Conservation (phyloP, 139 green algal species). For the Closterium sp. region DNA sequence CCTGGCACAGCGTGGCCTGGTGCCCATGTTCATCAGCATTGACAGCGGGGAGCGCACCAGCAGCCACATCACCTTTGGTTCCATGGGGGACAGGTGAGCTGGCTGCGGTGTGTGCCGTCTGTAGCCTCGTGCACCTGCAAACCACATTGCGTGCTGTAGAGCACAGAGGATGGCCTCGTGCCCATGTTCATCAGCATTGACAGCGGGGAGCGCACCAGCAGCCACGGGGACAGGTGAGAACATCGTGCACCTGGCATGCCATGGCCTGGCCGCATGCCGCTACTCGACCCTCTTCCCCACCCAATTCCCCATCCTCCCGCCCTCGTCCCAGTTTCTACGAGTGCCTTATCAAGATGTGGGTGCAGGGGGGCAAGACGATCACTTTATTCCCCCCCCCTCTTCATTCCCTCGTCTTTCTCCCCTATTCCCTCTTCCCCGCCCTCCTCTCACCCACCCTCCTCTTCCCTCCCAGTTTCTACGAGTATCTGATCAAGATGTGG, state of each 20-base stretch:
- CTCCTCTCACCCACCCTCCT: not conserved
- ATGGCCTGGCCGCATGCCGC: too few species aligned
- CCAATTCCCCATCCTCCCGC: not conserved
- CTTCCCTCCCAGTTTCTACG: slow-evolving; percentile 61
- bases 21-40: slow-evolving; percentile 62
- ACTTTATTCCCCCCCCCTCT: too few species aligned
- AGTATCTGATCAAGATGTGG: slow-evolving; percentile 78
- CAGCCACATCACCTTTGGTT: slow-evolving; percentile 58
- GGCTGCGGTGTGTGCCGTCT: too few species aligned
- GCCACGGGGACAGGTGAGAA: too few species aligned
- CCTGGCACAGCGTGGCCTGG: too few species aligned
- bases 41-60: slow-evolving; percentile 38
- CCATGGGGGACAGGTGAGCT: slow-evolving; percentile 64
- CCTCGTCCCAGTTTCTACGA: slow-evolving; percentile 78
- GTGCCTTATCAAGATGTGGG: slow-evolving; percentile 74
- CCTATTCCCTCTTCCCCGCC: not conserved
- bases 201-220: too few species aligned
- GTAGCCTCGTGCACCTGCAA: too few species aligned
- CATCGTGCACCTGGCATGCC: too few species aligned
- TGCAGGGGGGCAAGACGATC: slow-evolving; percentile 46
- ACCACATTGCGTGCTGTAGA: too few species aligned
- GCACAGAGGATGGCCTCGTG: too few species aligned
- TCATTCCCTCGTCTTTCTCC: not conserved
- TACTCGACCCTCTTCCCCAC: not conserved
- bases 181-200: too few species aligned